phyloP scores from a whole-genome alignment of 202 grass and related monocot species.

The Cymbopogon flexuosus region DNA sequence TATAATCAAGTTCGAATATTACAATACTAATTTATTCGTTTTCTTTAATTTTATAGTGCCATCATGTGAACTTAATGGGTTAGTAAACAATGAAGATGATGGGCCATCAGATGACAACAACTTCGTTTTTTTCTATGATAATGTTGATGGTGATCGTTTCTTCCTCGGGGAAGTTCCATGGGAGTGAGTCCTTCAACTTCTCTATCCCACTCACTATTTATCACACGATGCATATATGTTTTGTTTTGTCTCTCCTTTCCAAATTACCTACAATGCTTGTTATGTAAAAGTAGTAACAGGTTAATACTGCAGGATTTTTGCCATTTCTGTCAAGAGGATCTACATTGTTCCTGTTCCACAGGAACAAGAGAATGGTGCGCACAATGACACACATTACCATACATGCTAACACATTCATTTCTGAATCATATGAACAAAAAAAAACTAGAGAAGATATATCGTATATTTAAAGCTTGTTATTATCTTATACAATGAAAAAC shows the following conservation, averaged over 20 bases:
- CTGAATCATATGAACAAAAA: not conserved
- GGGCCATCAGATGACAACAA: not conserved
- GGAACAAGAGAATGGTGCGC: slow-evolving; percentile 35
- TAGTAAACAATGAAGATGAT: slow-evolving; percentile 23
- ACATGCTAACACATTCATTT: not conserved
- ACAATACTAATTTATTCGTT: not conserved
- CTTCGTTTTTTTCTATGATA: slow-evolving; percentile 35
- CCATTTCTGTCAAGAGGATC: slow-evolving; percentile 48
- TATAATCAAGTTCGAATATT: not conserved
- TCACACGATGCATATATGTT: not conserved
- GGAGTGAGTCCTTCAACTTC: slow-evolving; percentile 29
- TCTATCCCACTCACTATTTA: not conserved
- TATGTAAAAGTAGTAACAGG: not conserved
- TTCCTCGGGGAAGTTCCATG: slow-evolving; percentile 32
- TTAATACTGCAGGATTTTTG: slow-evolving; percentile 38
- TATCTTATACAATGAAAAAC: not conserved
- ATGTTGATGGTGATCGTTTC: slow-evolving; percentile 12
- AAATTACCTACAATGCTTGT: not conserved
- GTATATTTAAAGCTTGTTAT: not conserved
- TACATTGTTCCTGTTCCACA: slow-evolving; percentile 33
- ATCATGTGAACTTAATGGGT: slow-evolving; percentile 18
- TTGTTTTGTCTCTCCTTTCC: not conserved
- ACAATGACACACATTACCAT: not conserved
- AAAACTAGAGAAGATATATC: not conserved
- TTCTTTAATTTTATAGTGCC: slow-evolving; percentile 24